Evolutionary conservation across 306 rosid species (phyloP).

Genomic region (Purshia tridentata): DNA sequence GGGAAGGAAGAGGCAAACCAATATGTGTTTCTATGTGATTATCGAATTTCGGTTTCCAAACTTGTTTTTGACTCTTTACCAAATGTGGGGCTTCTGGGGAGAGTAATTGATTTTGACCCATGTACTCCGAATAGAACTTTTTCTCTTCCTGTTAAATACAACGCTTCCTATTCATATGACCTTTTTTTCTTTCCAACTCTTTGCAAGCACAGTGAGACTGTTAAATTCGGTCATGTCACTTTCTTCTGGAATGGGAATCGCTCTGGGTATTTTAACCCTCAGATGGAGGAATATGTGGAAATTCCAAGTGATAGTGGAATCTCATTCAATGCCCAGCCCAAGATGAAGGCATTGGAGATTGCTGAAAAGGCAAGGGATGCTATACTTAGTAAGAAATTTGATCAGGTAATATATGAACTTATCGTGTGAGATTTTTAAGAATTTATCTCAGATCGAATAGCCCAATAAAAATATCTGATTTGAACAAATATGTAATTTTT

Average conservation of each 20-base stretch:
- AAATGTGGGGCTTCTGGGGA: background rate
- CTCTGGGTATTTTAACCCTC: conserved; percentile 71
- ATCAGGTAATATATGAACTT: conserved; percentile 43
- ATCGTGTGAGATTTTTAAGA: background rate
- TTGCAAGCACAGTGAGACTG: conserved; percentile 72
- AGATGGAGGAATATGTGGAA: conserved; percentile 87
- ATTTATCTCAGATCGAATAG: background rate
- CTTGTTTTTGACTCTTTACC: background rate
- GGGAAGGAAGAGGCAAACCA: background rate
- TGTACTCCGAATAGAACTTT: too few relatives aligned
- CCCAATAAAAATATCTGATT: background rate
- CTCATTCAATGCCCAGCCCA: conserved; percentile 82
- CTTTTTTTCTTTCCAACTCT: background rate
- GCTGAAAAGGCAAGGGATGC: conserved; percentile 94
- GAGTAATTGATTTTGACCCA: background rate
- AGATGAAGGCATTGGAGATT: conserved; percentile 90
- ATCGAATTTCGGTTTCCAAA: background rate
- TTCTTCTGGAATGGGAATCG: conserved; percentile 99
- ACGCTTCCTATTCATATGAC: background rate
- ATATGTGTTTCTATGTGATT: background rate
- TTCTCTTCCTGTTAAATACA: background rate
- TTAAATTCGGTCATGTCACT: conserved; percentile 96
- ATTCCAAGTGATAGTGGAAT: conserved; percentile 92
- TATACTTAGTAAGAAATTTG: conserved; percentile 74
- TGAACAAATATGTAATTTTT: background rate